Evolutionary conservation across 140 eudicot genomes (phyloP).

Genomic region (Cichorium intybus): DNA sequence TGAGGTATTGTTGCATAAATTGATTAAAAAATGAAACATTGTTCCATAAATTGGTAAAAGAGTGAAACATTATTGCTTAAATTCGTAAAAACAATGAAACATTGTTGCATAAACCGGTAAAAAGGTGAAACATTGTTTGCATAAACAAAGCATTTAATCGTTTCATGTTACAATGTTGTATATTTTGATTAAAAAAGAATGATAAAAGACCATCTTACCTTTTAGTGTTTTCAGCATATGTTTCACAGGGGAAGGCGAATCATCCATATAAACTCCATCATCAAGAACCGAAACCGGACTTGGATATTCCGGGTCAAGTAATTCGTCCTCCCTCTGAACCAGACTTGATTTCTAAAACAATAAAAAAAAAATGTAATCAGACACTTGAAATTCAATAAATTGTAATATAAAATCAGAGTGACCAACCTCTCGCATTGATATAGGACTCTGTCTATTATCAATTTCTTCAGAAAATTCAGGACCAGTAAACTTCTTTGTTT

Average conservation of each 20-base stretch:
- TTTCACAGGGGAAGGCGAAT: conserved; percentile 69
- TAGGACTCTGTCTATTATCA: conserved; percentile 38
- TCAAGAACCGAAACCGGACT: conserved; percentile 98
- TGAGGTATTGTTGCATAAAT: too few species aligned
- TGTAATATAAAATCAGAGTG: background rate
- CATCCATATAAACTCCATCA: conserved; percentile 47
- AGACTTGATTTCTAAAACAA: conserved; percentile 44
- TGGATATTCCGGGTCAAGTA: conserved; percentile 60
- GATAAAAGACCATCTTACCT: conserved; percentile 33
- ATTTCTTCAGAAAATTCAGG: conserved; percentile 34
- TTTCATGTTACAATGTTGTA: too few species aligned
- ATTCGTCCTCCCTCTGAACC: conserved; percentile 49
- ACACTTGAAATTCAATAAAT: conserved; percentile 5
- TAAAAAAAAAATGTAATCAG: background rate
- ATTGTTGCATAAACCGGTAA: too few species aligned
- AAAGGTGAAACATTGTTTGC: too few species aligned
- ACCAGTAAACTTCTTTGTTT: conserved; percentile 33
- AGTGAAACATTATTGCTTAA: too few species aligned
- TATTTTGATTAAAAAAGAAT: background rate
- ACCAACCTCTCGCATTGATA: conserved; percentile 48
- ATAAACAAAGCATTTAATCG: too few species aligned
- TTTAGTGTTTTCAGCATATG: conserved; percentile 34
- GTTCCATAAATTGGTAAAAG: too few species aligned
- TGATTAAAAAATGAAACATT: too few species aligned
- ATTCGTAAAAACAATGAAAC: too few species aligned